Conservation (phyloP, 495 filamentous ascomycete genomes). For the Melanomma pulvis-pyrius region DNA sequence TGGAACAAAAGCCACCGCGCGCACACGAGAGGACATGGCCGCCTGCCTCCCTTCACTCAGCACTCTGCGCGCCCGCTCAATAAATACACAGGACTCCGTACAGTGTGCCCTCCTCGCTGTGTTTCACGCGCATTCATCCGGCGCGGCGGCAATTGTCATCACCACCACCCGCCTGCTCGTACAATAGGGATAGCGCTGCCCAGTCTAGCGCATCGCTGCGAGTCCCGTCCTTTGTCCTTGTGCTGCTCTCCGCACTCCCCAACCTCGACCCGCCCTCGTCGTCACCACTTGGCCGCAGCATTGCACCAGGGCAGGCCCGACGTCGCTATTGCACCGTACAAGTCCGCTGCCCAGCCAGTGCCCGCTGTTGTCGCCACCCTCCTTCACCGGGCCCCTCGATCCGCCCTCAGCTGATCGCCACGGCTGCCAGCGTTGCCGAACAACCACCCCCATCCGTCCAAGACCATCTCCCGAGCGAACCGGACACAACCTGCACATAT, state of each 20-base stretch:
- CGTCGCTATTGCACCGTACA: constrained; percentile 11
- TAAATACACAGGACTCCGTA: no score
- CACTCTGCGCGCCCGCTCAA: neutral
- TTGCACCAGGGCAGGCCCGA: constrained; percentile 6
- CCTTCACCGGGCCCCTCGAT: neutral
- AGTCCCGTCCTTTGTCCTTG: constrained; percentile 2
- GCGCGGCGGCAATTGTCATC: constrained; percentile 23
- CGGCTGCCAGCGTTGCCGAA: neutral
- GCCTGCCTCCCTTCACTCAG: neutral
- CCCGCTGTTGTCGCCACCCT: constrained; percentile 3
- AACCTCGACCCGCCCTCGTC: neutral
- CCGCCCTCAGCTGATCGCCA: neutral
- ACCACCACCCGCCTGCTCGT: neutral
- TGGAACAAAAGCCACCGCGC: neutral
- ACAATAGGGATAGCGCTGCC: neutral
- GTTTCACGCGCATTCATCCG: neutral
- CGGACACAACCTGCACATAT: neutral
- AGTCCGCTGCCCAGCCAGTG: neutral
- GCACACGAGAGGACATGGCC: neutral
- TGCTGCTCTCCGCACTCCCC: neutral
- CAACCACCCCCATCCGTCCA: neutral
- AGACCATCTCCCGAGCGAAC: neutral
- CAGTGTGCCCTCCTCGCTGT: neutral
- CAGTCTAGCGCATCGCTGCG: neutral
- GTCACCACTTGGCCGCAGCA: constrained; percentile 1